A percentile compares a stretch with the other conserved stretches of the same genome.
Conservation (phyloP, 2,329 filamentous ascomycete genomes). For the Metarhizium brunneum region DNA sequence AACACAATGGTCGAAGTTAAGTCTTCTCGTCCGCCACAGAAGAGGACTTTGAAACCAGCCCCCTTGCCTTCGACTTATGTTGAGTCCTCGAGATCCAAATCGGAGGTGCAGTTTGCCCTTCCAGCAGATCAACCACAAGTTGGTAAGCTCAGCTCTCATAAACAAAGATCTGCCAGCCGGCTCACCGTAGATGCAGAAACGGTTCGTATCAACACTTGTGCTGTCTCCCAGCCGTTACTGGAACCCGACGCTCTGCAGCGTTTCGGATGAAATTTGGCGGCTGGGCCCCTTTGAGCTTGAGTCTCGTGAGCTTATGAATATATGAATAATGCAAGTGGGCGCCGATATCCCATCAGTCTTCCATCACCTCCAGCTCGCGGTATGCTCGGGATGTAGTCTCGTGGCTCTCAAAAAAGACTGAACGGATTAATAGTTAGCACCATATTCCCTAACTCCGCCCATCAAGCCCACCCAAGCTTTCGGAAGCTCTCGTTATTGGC, state of each 20-base stretch:
- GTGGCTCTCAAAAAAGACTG: not conserved
- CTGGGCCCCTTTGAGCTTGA: not conserved
- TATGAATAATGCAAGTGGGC: not conserved
- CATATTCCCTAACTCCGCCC: no score
- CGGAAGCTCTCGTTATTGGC: no score
- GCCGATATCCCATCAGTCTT: not conserved
- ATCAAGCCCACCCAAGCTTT: no score
- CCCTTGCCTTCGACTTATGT: slow-evolving; percentile 12
- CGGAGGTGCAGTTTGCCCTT: slow-evolving; percentile 20
- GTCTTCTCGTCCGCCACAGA: slow-evolving; percentile 9
- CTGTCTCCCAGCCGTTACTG: slow-evolving; percentile 25
- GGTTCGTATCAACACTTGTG: slow-evolving; percentile 17
- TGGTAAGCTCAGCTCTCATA: slow-evolving; percentile 11
- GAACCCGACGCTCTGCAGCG: slow-evolving; percentile 18
- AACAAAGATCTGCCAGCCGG: not conserved
- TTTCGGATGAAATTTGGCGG: slow-evolving; percentile 7
- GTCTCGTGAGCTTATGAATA: not conserved
- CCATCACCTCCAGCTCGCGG: not conserved
- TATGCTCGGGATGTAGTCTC: not conserved
- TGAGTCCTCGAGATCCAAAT: slow-evolving; percentile 15
- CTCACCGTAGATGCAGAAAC: slow-evolving; percentile 11
- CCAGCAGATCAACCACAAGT: slow-evolving; percentile 17
- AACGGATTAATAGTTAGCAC: no score
- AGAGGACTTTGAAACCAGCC: slow-evolving; percentile 16
- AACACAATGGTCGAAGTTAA: slow-evolving; percentile 1